Percentiles rank a stretch among this genome's conserved stretches.
Conservation (phyloP, 2,329 filamentous ascomycete genomes). For the Hypoxylon sp. region DNA sequence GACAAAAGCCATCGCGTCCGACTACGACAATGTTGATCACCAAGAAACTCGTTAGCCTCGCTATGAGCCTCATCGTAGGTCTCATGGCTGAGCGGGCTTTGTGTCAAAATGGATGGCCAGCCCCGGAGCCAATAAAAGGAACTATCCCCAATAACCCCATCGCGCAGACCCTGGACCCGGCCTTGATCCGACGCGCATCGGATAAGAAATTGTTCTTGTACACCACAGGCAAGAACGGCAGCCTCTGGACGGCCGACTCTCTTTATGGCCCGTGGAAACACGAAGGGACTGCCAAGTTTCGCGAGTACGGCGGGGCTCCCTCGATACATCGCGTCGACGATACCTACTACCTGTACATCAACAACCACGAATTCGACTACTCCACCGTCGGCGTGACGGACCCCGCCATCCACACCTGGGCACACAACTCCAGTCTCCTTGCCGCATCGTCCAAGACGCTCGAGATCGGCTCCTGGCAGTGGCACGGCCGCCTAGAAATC, state of each 20-base stretch:
- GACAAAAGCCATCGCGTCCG: background rate
- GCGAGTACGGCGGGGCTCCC: conserved; percentile 44
- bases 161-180: conserved; percentile 44
- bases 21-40: conserved; percentile 18
- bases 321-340: conserved; percentile 41
- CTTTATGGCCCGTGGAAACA: conserved; percentile 48
- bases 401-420: conserved; percentile 32
- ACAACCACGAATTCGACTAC: conserved; percentile 48
- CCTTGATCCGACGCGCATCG: conserved; percentile 44
- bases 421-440: conserved; percentile 41
- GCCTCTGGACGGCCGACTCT: conserved; percentile 46
- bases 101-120: conserved; percentile 37
- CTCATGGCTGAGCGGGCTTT: conserved; percentile 13
- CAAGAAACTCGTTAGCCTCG: conserved; percentile 6
- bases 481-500: conserved; percentile 45
- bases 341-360: conserved; percentile 48
- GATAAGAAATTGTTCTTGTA: conserved; percentile 48
- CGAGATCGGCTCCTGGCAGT: conserved; percentile 41
- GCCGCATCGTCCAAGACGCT: conserved; percentile 45
- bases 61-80: conserved; percentile 23
- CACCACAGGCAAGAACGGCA: conserved; percentile 47
- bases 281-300: conserved; percentile 33
- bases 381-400: conserved; percentile 37
- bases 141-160: conserved; percentile 47
- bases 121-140: conserved; percentile 43